Evolutionary conservation across 2,329 filamentous ascomycete genomes (phyloP).

Genomic region (Bertia moriformis): DNA sequence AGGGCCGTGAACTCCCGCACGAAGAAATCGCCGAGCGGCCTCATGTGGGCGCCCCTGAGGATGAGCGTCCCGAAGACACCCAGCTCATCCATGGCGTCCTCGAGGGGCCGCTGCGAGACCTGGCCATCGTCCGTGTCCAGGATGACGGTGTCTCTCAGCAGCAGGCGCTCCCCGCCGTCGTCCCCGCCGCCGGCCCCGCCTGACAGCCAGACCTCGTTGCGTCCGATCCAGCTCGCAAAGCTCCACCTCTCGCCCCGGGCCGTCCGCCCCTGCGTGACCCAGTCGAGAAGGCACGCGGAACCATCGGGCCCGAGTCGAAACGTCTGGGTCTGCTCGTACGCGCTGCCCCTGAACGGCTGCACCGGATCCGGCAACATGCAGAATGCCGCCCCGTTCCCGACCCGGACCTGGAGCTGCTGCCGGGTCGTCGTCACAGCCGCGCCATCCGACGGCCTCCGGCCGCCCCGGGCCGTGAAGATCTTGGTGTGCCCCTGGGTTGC

Average conservation of each 20-base stretch:
- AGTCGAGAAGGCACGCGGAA: constrained; percentile 74
- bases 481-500: constrained; percentile 78
- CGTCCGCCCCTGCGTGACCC: constrained; percentile 77
- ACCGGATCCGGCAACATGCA: constrained; percentile 78
- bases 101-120: constrained; percentile 24
- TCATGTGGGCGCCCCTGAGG: constrained; percentile 59
- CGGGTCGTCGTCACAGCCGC: constrained; percentile 38
- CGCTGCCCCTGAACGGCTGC: constrained; percentile 73
- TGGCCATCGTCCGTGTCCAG: constrained; percentile 41
- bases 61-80: constrained; percentile 76
- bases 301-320: constrained; percentile 46
- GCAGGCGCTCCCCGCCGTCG: constrained; percentile 36
- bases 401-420: constrained; percentile 35
- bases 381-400: constrained; percentile 35
- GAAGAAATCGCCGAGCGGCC: constrained; percentile 57
- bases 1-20: constrained; percentile 63
- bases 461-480: too few relatives aligned
- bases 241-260: constrained; percentile 84
- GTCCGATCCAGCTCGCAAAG: constrained; percentile 62
- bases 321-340: constrained; percentile 71
- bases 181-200: constrained; percentile 12
- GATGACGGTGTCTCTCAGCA: constrained; percentile 75
- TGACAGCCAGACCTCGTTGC: constrained; percentile 80
- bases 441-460: constrained; percentile 58
- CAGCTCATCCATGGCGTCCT: constrained; percentile 56